Evolutionary conservation across 2,329 filamentous ascomycete genomes (phyloP).

Genomic region (Remersonia thermophila): DNA sequence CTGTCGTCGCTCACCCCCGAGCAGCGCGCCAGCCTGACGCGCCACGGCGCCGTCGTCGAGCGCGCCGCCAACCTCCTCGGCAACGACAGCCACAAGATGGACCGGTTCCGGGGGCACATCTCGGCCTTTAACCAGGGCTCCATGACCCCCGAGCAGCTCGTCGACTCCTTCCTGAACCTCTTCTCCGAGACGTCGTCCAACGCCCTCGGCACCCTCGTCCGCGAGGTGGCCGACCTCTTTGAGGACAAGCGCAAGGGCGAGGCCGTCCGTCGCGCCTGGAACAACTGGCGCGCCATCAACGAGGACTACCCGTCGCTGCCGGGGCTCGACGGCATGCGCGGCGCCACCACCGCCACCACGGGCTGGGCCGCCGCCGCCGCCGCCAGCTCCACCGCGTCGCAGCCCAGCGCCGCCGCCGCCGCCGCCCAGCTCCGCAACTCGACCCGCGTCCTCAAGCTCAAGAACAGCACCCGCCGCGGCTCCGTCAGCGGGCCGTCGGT

Average conservation of each 20-base stretch:
- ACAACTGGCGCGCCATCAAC: conserved; percentile 89
- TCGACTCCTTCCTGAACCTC: conserved; percentile 77
- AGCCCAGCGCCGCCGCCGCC: conserved; percentile 21
- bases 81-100: conserved; percentile 63
- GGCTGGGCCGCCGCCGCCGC: conserved; percentile 49
- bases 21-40: conserved; percentile 66
- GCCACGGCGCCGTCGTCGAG: conserved; percentile 76
- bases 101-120: conserved; percentile 65
- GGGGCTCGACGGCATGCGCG: conserved; percentile 56
- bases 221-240: conserved; percentile 86
- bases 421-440: conserved; percentile 35
- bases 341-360: conserved; percentile 41
- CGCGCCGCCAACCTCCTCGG: conserved; percentile 70
- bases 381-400: conserved; percentile 42
- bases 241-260: conserved; percentile 68
- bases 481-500: conserved; percentile 17
- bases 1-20: conserved; percentile 50
- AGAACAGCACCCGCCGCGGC: conserved; percentile 41
- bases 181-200: conserved; percentile 67
- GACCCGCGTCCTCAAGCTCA: conserved; percentile 44
- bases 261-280: conserved; percentile 71
- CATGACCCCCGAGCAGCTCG: conserved; percentile 62
- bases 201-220: conserved; percentile 76
- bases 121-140: conserved; percentile 61
- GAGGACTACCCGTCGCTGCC: conserved; percentile 90